phyloP scores from a whole-genome alignment of 345 rosid species.

The Chamaenerion angustifolium region DNA sequence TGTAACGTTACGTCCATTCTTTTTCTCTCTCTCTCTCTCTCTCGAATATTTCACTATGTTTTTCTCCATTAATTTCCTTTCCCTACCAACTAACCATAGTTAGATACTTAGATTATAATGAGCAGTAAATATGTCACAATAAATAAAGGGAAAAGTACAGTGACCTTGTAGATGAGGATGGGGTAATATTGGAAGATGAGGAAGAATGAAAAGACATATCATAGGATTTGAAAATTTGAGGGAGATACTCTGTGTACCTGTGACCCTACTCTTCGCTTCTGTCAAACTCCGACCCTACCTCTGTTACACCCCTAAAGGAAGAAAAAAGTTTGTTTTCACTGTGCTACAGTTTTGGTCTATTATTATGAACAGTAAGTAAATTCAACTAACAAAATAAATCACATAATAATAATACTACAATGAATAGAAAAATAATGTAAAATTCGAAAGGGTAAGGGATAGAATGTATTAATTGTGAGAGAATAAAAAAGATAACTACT shows the following conservation, averaged over 20 bases:
- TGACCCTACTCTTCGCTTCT: neutral
- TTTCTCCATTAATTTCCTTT: neutral
- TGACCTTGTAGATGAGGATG: neutral
- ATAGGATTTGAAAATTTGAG: conserved; percentile 4
- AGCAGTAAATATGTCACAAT: neutral
- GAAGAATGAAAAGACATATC: conserved; percentile 1
- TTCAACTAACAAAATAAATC: no score
- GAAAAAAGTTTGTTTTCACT: neutral
- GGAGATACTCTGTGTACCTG: neutral
- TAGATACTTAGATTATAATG: neutral
- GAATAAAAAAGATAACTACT: no score
- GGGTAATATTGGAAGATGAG: neutral
- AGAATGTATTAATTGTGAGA: no score
- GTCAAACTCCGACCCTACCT: neutral
- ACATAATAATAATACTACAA: no score
- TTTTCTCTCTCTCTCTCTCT: neutral
- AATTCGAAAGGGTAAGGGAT: no score
- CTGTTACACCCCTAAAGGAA: neutral
- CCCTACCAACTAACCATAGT: neutral
- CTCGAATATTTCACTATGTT: no score
- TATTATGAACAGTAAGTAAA: no score
- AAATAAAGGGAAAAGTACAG: neutral
- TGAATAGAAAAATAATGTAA: no score
- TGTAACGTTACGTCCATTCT: conserved; percentile 3
- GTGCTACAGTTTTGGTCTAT: no score